Evolutionary conservation across 129 eudicot genomes (phyloP).

Genomic region (Artemisia annua): DNA sequence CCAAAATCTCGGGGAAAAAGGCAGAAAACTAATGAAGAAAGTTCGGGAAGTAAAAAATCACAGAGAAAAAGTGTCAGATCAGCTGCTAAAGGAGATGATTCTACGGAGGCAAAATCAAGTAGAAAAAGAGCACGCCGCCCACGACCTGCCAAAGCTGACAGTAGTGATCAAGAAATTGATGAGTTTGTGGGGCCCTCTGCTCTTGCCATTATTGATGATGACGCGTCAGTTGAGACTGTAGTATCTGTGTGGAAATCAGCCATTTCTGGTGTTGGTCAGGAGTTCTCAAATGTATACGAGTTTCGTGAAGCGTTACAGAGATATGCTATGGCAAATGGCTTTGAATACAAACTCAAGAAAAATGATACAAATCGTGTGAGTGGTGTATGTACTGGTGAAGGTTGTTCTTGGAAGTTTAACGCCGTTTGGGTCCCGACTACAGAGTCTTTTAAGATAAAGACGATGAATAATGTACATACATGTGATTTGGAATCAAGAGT

Average conservation of each 20-base stretch:
- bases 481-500: conserved; percentile 53
- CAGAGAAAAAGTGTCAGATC: conserved; percentile 31
- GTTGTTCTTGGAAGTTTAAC: conserved; percentile 75
- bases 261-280: conserved; percentile 71
- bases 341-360: conserved; percentile 57
- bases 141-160: not conserved
- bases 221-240: conserved; percentile 41
- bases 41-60: conserved; percentile 25
- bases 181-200: conserved; percentile 33
- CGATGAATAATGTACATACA: conserved; percentile 52
- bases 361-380: conserved; percentile 53
- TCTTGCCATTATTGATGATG: conserved; percentile 43
- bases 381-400: conserved; percentile 54
- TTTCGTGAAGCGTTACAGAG: conserved; percentile 60
- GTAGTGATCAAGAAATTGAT: conserved; percentile 28
- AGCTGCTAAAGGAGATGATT: conserved; percentile 40
- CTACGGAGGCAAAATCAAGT: not conserved
- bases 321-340: conserved; percentile 70
- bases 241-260: conserved; percentile 56
- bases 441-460: conserved; percentile 57
- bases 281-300: conserved; percentile 54
- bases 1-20: conserved; percentile 28
- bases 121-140: too few species aligned
- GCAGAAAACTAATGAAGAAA: not conserved
- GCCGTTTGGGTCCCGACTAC: conserved; percentile 57